A percentile compares a stretch with the other conserved stretches of the same genome.
phyloP scores from a whole-genome alignment of 768 basidiomycete genomes.

The Mycena maculata region DNA sequence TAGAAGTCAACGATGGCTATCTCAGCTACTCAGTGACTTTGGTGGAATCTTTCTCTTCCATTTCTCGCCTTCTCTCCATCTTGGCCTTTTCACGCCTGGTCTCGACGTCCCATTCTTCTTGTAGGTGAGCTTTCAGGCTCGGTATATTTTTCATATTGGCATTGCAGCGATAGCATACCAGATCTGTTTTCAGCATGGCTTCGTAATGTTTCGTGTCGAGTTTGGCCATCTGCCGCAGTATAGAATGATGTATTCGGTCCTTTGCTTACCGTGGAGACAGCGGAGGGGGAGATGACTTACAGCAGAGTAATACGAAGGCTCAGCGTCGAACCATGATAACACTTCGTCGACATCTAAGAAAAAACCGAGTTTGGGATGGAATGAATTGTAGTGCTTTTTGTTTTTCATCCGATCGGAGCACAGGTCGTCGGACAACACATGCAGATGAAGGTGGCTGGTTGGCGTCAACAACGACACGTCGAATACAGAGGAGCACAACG shows the following conservation, averaged over 20 bases:
- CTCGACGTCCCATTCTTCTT: slow-evolving; percentile 75
- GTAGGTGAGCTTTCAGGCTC: slow-evolving; percentile 77
- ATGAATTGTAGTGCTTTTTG: slow-evolving; percentile 94
- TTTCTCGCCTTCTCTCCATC: slow-evolving; percentile 55
- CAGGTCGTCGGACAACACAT: slow-evolving; percentile 86
- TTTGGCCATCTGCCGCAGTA: slow-evolving; percentile 59
- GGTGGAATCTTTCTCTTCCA: slow-evolving; percentile 40
- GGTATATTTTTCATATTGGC: slow-evolving; percentile 77
- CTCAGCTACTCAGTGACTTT: neutral
- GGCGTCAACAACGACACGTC: slow-evolving; percentile 13
- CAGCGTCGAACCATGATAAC: slow-evolving; percentile 83
- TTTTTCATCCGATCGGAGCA: slow-evolving; percentile 76
- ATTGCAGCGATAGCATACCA: slow-evolving; percentile 80
- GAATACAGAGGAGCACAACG: slow-evolving; percentile 43
- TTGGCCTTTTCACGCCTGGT: slow-evolving; percentile 55
- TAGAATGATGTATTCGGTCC: slow-evolving; percentile 9
- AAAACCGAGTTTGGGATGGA: slow-evolving; percentile 86
- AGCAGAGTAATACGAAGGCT: slow-evolving; percentile 61
- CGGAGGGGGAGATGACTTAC: slow-evolving; percentile 49
- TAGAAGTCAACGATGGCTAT: neutral
- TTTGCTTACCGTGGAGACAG: neutral
- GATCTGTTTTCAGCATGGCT: slow-evolving; percentile 70
- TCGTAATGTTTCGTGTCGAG: slow-evolving; percentile 69
- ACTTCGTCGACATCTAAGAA: slow-evolving; percentile 84
- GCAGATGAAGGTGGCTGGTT: slow-evolving; percentile 82